These are phyloP conservation scores for Diaporthe eres DNA, from an alignment of 2,329 filamentous ascomycete genomes.

Conservation along the genomic window DNA sequence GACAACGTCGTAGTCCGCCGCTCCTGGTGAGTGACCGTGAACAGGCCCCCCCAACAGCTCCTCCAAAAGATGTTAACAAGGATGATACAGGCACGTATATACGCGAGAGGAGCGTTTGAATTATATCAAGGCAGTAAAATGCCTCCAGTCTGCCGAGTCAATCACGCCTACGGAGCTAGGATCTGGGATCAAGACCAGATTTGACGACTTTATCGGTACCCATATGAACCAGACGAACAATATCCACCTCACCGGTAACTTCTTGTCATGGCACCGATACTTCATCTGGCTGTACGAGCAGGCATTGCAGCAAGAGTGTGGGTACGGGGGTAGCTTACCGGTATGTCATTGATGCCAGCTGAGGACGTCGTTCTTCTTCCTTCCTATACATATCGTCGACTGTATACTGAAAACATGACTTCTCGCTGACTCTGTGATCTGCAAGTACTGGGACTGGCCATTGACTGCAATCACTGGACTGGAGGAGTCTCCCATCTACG, in stretches of 20 bases:
- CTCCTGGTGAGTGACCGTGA: constrained; percentile 5
- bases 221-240: constrained; percentile 63
- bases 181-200: constrained; percentile 36
- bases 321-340: constrained; percentile 44
- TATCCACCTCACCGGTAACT: constrained; percentile 50
- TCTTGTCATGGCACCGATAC: constrained; percentile 36
- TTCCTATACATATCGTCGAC: too few relatives aligned
- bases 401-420: too few relatives aligned
- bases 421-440: background rate
- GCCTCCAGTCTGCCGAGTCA: background rate
- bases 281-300: constrained; percentile 30
- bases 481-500: constrained; percentile 63
- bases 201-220: constrained; percentile 64
- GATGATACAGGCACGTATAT: background rate
- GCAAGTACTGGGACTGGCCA: constrained; percentile 61
- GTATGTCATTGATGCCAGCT: background rate
- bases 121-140: constrained; percentile 22
- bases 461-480: constrained; percentile 58
- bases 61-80: background rate
- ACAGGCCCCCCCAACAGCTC: background rate
- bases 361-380: accelerated
- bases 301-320: constrained; percentile 28
- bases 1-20: background rate
- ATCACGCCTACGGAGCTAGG: background rate
- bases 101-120: constrained; percentile 6